Percentiles rank a stretch among this genome's conserved stretches.
Conservation (phyloP, 2,329 filamentous ascomycete species). For the Harringtonia lauricola region DNA sequence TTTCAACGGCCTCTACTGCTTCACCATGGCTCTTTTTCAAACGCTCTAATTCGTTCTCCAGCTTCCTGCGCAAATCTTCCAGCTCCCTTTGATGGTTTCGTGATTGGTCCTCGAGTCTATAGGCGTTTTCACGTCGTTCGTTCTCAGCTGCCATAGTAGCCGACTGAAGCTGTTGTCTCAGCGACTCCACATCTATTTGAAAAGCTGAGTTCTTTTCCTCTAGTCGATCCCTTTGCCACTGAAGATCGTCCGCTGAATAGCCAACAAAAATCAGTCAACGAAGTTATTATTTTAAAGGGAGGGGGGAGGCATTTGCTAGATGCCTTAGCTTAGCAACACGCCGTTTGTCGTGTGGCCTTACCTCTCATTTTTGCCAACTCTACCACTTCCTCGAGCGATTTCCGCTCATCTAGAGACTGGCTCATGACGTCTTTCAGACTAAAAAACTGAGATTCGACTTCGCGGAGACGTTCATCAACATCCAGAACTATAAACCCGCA, state of each 20-base stretch:
- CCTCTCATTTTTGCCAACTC: conserved; percentile 64
- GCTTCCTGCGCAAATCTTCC: conserved; percentile 39
- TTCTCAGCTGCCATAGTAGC: conserved; percentile 29
- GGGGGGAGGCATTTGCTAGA: no score
- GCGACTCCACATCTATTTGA: conserved; percentile 50
- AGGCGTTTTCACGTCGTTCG: conserved; percentile 32
- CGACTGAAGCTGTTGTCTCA: conserved; percentile 34
- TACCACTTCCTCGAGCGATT: conserved; percentile 61
- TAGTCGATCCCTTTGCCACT: conserved; percentile 34
- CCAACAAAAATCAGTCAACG: conserved; percentile 14
- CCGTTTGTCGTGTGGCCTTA: conserved; percentile 27
- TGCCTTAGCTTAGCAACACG: no score
- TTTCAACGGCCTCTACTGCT: conserved; percentile 53
- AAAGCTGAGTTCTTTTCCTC: conserved; percentile 37
- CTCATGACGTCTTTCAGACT: conserved; percentile 63
- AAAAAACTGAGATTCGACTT: conserved; percentile 65
- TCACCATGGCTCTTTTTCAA: conserved; percentile 53
- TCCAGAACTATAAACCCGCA: conserved; percentile 61
- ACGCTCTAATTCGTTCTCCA: conserved; percentile 43
- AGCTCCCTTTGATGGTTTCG: conserved; percentile 44
- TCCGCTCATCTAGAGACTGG: conserved; percentile 55
- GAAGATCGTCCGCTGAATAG: conserved; percentile 33
- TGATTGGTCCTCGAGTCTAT: conserved; percentile 42
- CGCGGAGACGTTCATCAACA: conserved; percentile 62
- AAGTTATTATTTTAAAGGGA: no score